phyloP scores from a whole-genome alignment of 2,329 filamentous ascomycete species.

The Cercospora sp. region DNA sequence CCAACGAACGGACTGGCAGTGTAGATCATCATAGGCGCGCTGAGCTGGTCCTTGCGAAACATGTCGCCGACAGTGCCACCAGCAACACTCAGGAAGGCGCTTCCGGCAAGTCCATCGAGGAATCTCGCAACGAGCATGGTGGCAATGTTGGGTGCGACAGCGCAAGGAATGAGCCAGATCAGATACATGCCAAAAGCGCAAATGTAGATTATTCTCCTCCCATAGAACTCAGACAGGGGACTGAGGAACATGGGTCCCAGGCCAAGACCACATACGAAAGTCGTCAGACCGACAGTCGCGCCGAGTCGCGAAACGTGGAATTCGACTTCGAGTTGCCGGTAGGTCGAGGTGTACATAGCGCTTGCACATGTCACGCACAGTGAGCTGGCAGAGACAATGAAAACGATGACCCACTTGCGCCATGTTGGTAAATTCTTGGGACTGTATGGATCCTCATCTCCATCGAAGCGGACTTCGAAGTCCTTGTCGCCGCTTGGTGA shows the following conservation, averaged over 20 bases:
- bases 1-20: constrained; percentile 60
- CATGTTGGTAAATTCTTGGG: constrained; percentile 66
- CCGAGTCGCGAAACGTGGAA: constrained; percentile 71
- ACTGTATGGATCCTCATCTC: constrained; percentile 69
- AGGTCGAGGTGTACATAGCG: constrained; percentile 71
- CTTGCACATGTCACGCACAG: constrained; percentile 63
- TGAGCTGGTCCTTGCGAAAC: constrained; percentile 68
- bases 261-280: constrained; percentile 63
- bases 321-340: constrained; percentile 71
- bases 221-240: constrained; percentile 68
- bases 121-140: constrained; percentile 60
- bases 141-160: constrained; percentile 55
- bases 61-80: constrained; percentile 66
- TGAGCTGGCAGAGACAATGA: constrained; percentile 71
- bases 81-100: constrained; percentile 65
- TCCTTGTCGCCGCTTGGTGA: constrained; percentile 41
- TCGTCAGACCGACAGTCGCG: constrained; percentile 76
- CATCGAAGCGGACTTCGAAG: constrained; percentile 75
- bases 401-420: constrained; percentile 78
- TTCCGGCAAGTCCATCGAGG: constrained; percentile 54
- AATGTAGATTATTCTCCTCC: constrained; percentile 67
- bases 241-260: constrained; percentile 58
- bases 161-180: constrained; percentile 55
- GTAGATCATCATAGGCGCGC: constrained; percentile 79
- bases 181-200: constrained; percentile 65